Evolutionary conservation across 805 yeast species (phyloP).

Genomic region (Schwanniomyces polymorphus): DNA sequence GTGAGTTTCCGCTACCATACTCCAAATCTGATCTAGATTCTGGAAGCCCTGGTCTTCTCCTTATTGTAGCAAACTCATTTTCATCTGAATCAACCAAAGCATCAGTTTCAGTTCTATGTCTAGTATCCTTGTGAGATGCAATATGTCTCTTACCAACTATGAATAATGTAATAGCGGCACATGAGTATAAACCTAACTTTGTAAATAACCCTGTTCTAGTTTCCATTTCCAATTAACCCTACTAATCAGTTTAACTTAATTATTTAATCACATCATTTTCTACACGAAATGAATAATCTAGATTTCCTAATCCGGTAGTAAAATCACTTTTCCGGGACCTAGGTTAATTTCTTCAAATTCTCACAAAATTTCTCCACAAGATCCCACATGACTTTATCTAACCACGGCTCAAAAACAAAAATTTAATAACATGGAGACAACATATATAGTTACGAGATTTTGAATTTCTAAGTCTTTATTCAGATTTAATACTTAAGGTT

Average conservation of each 20-base stretch:
- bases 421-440: neutral
- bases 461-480: too few relatives aligned
- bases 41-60: slow-evolving; percentile 58
- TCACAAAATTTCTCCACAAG: neutral
- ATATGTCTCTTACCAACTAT: slow-evolving; percentile 37
- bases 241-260: neutral
- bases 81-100: slow-evolving; percentile 29
- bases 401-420: neutral
- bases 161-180: slow-evolving; percentile 29
- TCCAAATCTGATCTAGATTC: slow-evolving; percentile 27
- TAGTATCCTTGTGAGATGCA: slow-evolving; percentile 28
- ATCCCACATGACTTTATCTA: neutral
- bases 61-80: slow-evolving; percentile 29
- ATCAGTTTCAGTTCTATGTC: slow-evolving; percentile 37
- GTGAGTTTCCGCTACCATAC: slow-evolving; percentile 41
- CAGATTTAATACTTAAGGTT: too few relatives aligned
- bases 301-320: neutral
- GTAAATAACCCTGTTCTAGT: slow-evolving; percentile 34
- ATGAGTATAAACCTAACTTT: slow-evolving; percentile 33
- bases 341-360: neutral
- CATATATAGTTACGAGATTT: neutral
- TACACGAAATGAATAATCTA: neutral
- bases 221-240: slow-evolving; percentile 20
- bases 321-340: neutral
- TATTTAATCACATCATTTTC: neutral